Conservation (phyloP, 805 yeast species). For the Torulaspora gathmanii region DNA sequence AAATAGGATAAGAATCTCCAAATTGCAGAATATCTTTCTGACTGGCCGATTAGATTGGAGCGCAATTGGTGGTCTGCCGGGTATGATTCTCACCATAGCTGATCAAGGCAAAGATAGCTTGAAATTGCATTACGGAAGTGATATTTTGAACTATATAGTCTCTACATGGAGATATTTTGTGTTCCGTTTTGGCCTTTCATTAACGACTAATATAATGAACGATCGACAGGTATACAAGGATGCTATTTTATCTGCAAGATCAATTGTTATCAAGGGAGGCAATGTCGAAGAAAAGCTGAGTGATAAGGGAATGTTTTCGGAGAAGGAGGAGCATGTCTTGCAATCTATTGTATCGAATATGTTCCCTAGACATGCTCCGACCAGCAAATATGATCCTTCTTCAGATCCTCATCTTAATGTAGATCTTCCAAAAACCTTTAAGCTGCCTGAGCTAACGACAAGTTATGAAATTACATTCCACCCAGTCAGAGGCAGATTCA, state of each 20-base stretch:
- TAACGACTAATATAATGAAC: constrained; percentile 35
- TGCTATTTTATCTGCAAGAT: constrained; percentile 38
- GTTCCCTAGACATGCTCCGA: constrained; percentile 52
- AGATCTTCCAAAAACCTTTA: constrained; percentile 30
- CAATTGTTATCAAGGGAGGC: constrained; percentile 27
- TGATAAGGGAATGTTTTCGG: constrained; percentile 6
- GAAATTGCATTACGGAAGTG: constrained; percentile 50
- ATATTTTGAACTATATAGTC: constrained; percentile 50
- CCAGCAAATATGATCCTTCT: constrained; percentile 36
- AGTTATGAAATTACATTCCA: constrained; percentile 64
- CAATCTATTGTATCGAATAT: constrained; percentile 42
- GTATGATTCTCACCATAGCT: constrained; percentile 72
- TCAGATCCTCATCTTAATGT: constrained; percentile 37
- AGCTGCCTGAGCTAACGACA: constrained; percentile 40
- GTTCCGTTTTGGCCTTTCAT: constrained; percentile 64
- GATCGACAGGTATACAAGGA: constrained; percentile 30
- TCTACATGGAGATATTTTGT: constrained; percentile 86
- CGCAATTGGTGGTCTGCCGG: constrained; percentile 89
- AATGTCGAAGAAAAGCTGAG: not conserved
- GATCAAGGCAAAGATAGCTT: constrained; percentile 66
- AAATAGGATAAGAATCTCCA: constrained; percentile 51
- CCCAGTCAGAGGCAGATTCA: constrained; percentile 73
- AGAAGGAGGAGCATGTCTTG: constrained; percentile 15
- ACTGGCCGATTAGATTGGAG: constrained; percentile 78
- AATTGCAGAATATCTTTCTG: constrained; percentile 60